Base-by-base conservation (phyloP, 371 early-diverging fungal species). In the Rhizopus stolonifer region DNA sequence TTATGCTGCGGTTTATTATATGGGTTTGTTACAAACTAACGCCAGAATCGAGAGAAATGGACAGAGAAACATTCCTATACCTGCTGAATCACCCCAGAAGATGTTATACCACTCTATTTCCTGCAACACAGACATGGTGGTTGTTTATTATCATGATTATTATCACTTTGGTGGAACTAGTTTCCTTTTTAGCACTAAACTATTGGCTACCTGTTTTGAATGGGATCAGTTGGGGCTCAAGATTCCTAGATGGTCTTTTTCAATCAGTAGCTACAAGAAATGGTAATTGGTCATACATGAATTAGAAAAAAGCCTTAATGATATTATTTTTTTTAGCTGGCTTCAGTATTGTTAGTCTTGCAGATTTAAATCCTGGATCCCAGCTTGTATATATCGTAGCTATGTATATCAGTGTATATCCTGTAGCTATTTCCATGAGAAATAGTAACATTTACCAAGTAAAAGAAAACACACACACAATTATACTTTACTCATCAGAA, bases 361-460 rank as follows among this genome's bases (percentile, higher is more conserved):
- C 62, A 15, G 69, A 69, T 34, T n/a, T 77, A 0, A 77, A 77
- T 33, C 78, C 74, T 21, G 74, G 72, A 11, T 64, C 73, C 3
- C 74, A 72, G 29, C 45, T 77, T 9, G 64, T 74, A 0, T 77
- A 72, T 39, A 72, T 77, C 33, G 58, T 77, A 17, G 74, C 74
- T n/a, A 77, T 77, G 78, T 77, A 77, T 49, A 77, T 77, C 36
- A 71, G 72, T 57, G 78, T 77, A 8, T 77, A 77, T 34, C 78
- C 78, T 8, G 74, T 77, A 5, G 72, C 78, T 7, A 77, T 77
- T 42, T 77, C 74, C 3, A 77, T 77, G 70, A 59, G 78, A 45
- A 65, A 74, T 54, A 77, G 74, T 63, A 77, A 77, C 17, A 65
- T 77, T 23, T 77, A 77, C 47, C 74, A 77, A 59, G 76, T 70